These are phyloP conservation scores for Penicillium paxilli DNA, from an alignment of 495 filamentous ascomycete species.

Conservation along the genomic window DNA sequence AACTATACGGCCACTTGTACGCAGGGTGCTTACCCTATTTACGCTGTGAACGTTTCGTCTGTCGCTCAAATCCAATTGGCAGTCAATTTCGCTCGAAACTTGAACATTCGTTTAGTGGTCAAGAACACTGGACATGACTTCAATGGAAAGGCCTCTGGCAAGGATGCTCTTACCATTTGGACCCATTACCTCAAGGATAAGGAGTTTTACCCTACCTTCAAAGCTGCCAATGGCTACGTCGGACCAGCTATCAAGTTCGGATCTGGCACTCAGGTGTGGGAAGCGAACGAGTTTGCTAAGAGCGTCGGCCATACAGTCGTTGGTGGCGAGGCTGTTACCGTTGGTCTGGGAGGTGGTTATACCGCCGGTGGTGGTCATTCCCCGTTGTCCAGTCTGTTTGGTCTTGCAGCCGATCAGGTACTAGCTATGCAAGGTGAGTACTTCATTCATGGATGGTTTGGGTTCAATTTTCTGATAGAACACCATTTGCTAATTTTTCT, in stretches of 20 bases:
- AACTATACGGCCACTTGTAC: conserved; percentile 40
- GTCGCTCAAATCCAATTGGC: conserved; percentile 42
- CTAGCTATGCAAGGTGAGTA: conserved; percentile 30
- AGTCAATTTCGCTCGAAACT: conserved; percentile 51
- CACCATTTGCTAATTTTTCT: neutral
- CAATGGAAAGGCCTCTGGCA: conserved; percentile 46
- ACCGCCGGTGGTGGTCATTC: conserved; percentile 40
- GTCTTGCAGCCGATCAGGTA: conserved; percentile 31
- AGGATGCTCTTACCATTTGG: conserved; percentile 51
- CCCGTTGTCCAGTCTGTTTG: conserved; percentile 9
- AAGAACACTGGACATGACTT: conserved; percentile 70
- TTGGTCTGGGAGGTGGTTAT: conserved; percentile 37
- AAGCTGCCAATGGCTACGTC: conserved; percentile 12
- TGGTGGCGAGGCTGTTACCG: conserved; percentile 12
- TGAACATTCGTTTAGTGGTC: conserved; percentile 49
- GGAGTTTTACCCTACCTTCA: conserved; percentile 2
- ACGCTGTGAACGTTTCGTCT: conserved; percentile 1
- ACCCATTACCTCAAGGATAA: conserved; percentile 43
- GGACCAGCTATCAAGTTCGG: conserved; percentile 14
- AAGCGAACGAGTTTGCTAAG: conserved; percentile 11
- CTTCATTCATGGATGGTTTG: neutral
- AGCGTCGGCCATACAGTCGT: conserved; percentile 5
- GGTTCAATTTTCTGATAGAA: neutral
- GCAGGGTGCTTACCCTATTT: conserved; percentile 47
- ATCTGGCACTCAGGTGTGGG: conserved; percentile 6